phyloP scores from a whole-genome alignment of 176 grass and related monocot species.

The Pharus latifolius region DNA sequence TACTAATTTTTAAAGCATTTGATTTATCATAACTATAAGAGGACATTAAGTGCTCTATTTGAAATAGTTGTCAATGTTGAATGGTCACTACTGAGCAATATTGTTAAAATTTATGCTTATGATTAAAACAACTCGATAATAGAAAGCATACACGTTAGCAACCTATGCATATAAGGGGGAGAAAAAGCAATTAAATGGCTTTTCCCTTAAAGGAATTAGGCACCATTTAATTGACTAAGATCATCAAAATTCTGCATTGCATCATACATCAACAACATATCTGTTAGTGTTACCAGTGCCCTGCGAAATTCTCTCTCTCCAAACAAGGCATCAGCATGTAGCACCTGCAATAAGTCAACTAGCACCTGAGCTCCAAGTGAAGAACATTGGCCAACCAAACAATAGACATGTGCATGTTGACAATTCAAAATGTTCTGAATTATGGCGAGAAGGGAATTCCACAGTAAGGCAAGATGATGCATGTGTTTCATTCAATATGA shows the following conservation, averaged over 20 bases:
- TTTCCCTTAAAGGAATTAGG: too few relatives aligned
- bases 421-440: neutral
- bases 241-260: neutral
- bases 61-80: too few relatives aligned
- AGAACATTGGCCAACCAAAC: neutral
- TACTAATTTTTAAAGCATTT: too few relatives aligned
- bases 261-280: neutral
- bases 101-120: too few relatives aligned
- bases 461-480: neutral
- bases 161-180: too few relatives aligned
- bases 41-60: too few relatives aligned
- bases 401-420: neutral
- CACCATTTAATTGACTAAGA: neutral
- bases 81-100: too few relatives aligned
- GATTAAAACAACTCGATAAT: too few relatives aligned
- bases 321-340: conserved; percentile 86
- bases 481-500: neutral
- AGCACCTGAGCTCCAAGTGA: neutral
- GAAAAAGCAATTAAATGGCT: too few relatives aligned
- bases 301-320: conserved; percentile 82
- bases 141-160: too few relatives aligned
- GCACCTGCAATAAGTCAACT: conserved; percentile 37
- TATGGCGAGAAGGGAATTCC: too few relatives aligned
- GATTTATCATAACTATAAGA: too few relatives aligned
- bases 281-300: conserved; percentile 49